These are phyloP conservation scores for Dacryopinax primogenitus DNA, from an alignment of 768 basidiomycete species.

Conservation along the genomic window DNA sequence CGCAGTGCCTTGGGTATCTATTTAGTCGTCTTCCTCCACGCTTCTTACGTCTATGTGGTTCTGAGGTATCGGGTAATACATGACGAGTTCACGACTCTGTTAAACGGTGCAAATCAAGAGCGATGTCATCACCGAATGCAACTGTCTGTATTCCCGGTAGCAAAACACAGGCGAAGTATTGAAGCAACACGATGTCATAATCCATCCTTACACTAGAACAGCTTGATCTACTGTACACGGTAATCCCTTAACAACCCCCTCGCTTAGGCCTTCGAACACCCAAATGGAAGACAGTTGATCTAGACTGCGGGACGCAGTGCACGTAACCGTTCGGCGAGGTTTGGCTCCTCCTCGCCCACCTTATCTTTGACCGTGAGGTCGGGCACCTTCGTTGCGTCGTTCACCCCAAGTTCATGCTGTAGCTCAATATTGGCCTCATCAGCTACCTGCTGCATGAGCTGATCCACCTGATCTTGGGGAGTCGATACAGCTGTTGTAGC, in stretches of 20 bases:
- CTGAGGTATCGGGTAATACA: neutral
- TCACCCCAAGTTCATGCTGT: slow-evolving; percentile 72
- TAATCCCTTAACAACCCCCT: no score
- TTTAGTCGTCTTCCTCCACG: slow-evolving; percentile 1
- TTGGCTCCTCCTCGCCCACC: slow-evolving; percentile 61
- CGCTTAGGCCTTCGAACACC: neutral
- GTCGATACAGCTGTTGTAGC: slow-evolving; percentile 84
- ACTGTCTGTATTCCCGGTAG: no score
- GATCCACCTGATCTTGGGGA: slow-evolving; percentile 94
- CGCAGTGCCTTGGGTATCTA: neutral
- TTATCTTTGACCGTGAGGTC: slow-evolving; percentile 42
- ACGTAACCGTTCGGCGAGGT: slow-evolving; percentile 73
- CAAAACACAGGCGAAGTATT: no score
- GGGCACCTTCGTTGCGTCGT: slow-evolving; percentile 43
- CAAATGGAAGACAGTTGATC: neutral
- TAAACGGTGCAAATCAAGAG: no score
- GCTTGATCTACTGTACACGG: neutral
- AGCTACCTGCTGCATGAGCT: slow-evolving; percentile 81
- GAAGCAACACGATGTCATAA: no score
- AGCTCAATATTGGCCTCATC: slow-evolving; percentile 95
- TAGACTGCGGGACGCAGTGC: slow-evolving; percentile 70
- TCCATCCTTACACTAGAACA: no score
- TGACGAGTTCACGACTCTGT: neutral
- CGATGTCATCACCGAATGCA: no score
- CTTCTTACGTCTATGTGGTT: neutral